Base-by-base conservation (phyloP, 2,329 filamentous ascomycete genomes). In the Aquanectria penicillioides region DNA sequence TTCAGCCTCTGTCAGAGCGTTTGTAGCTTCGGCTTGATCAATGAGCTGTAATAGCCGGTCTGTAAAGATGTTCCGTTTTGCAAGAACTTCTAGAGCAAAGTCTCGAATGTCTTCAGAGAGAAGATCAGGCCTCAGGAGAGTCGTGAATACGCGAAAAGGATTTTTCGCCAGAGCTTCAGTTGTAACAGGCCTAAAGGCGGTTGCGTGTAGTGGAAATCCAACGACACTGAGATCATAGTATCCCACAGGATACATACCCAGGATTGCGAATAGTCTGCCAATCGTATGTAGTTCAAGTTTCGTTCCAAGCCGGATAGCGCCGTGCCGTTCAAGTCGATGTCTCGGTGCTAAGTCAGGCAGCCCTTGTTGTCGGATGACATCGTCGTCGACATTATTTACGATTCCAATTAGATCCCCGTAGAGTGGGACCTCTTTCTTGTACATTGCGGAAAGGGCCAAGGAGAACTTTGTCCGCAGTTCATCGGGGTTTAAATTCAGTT, bases 131-230 rank as follows among this genome's bases (percentile, higher is more conserved):
- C 81, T 66, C 12, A 76, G 70, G 3, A 76, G 59, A 0, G 73
- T 71, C 3, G 69, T 71, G 55, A 76, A 77, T 23, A 76, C 68
- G 10, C 74, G 70, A 62, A 83, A 83, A 0, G 81, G 81, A 48
- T 83, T 79, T 8, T 62, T 63, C 0, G 62, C 59, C 6, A 83
- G 69, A 0, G 78, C 72, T 1, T 70, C 63, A 3, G 58, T 49
- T 5, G 65, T 71, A 1, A 68, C 71, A 2, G 81, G 80, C 3
- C 82, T 75, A 64, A 84, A 84, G 8, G 75, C 77, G 0, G 81
- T 84, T 2, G 80, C 81, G 57, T 83, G 80, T 67, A 84, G 74
- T 0, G 81, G 82, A 15, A 84, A 71, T 0, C 77, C 75, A 9
- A 76, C 80, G 0, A 75, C 64, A 1, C 74, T 73, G 3, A 84